Percentiles rank a stretch among this genome's conserved stretches.
These are phyloP conservation scores for Phycomyces nitens DNA, from an alignment of 192 early-diverging fungal species.

Conservation along the genomic window DNA sequence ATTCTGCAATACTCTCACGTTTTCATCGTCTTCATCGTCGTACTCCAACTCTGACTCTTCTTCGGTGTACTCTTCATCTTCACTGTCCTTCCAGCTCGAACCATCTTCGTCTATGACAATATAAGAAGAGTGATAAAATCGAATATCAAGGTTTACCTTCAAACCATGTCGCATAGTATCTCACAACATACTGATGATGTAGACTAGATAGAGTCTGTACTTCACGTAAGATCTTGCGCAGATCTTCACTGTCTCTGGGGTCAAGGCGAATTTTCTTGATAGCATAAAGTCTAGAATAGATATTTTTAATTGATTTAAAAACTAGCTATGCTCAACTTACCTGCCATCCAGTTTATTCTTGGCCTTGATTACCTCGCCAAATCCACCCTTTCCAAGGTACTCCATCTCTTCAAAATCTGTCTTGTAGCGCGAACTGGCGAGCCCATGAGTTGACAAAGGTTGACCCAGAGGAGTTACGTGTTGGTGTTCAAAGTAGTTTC, in stretches of 20 bases:
- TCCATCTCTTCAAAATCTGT: constrained; percentile 77
- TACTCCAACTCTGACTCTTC: constrained; percentile 28
- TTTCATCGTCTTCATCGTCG: constrained; percentile 36
- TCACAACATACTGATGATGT: constrained; percentile 86
- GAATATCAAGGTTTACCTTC: constrained; percentile 52
- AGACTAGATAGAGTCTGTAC: constrained; percentile 87
- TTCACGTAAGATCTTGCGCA: constrained; percentile 84
- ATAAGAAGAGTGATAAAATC: constrained; percentile 5
- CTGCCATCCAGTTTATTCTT: constrained; percentile 77
- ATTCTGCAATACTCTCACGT: constrained; percentile 25
- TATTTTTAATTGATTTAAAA: no score
- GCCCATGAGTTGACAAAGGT: not conserved
- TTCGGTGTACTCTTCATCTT: constrained; percentile 35
- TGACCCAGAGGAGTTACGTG: not conserved
- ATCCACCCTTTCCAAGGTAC: constrained; percentile 78
- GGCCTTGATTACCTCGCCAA: constrained; percentile 94
- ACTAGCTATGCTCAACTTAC: no score
- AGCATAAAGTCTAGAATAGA: constrained; percentile 76
- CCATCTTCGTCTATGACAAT: constrained; percentile 35
- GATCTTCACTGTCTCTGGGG: constrained; percentile 70
- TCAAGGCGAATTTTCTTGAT: constrained; percentile 90
- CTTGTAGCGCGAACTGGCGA: constrained; percentile 57
- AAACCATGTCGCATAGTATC: constrained; percentile 90
- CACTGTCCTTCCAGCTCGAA: constrained; percentile 26
- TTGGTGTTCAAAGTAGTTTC: not conserved